Evolutionary conservation across 306 rosid species (phyloP).

Genomic region (Rosa chinensis): DNA sequence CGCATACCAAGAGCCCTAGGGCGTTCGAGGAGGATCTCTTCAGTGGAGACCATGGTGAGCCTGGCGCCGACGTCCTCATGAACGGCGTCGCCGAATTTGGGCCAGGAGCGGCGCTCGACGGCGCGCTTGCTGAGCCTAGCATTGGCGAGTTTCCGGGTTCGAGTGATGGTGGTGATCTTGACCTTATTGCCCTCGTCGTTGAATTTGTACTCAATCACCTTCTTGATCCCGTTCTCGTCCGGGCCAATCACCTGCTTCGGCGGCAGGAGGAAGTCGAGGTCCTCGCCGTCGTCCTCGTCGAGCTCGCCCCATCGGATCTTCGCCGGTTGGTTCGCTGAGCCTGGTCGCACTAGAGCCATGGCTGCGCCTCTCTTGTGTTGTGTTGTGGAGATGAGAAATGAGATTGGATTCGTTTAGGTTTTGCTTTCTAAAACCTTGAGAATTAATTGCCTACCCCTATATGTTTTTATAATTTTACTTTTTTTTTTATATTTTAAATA

Average conservation of each 20-base stretch:
- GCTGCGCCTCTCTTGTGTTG: neutral
- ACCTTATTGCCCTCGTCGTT: slow-evolving; percentile 80
- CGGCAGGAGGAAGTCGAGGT: slow-evolving; percentile 77
- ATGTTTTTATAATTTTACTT: neutral
- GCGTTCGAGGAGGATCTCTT: slow-evolving; percentile 86
- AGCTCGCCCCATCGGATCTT: slow-evolving; percentile 61
- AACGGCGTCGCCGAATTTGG: slow-evolving; percentile 86
- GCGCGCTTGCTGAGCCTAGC: slow-evolving; percentile 63
- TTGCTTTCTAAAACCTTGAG: neutral
- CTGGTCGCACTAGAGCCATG: slow-evolving; percentile 25
- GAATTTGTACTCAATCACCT: slow-evolving; percentile 68
- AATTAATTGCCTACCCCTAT: neutral
- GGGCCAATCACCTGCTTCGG: slow-evolving; percentile 82
- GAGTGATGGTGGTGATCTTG: slow-evolving; percentile 68
- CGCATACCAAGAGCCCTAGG: slow-evolving; percentile 77
- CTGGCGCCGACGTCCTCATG: slow-evolving; percentile 80
- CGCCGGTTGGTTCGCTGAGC: slow-evolving; percentile 23
- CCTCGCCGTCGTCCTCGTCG: slow-evolving; percentile 88
- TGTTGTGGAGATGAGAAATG: neutral
- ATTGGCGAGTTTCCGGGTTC: slow-evolving; percentile 65
- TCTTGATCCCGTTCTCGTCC: slow-evolving; percentile 80
- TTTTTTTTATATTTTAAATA: neutral
- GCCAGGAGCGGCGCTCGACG: slow-evolving; percentile 68
- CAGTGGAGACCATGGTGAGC: slow-evolving; percentile 94
- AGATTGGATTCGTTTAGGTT: neutral